Evolutionary conservation across 2,329 filamentous ascomycete species (phyloP).

Genomic region (Tolypocladium endophyticum): DNA sequence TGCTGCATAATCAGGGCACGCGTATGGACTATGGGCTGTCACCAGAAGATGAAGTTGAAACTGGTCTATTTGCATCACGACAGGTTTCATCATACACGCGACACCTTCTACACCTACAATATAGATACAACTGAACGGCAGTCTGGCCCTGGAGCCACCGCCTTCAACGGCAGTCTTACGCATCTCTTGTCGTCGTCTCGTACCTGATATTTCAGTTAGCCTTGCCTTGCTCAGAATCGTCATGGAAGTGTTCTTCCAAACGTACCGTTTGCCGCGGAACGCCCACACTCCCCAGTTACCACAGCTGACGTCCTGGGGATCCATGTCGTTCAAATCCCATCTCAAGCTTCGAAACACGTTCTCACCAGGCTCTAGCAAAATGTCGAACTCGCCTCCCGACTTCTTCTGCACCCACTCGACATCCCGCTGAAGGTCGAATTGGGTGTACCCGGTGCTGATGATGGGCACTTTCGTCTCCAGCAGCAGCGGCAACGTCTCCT

Average conservation of each 20-base stretch:
- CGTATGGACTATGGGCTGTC: not conserved
- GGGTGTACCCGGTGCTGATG: constrained; percentile 90
- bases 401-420: constrained; percentile 82
- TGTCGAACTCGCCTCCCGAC: constrained; percentile 80
- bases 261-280: constrained; percentile 91
- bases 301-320: constrained; percentile 86
- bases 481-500: constrained; percentile 76
- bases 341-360: constrained; percentile 87
- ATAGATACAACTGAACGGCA: constrained; percentile 1
- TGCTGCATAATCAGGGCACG: not conserved
- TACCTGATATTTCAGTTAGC: constrained; percentile 37
- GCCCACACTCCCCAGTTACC: constrained; percentile 98
- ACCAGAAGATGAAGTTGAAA: not conserved
- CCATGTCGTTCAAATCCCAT: constrained; percentile 95
- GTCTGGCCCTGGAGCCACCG: not conserved
- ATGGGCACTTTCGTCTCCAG: constrained; percentile 94
- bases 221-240: constrained; percentile 1
- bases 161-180: constrained; percentile 4
- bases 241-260: not conserved
- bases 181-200: constrained; percentile 49
- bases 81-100: not conserved
- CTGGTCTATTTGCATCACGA: not conserved
- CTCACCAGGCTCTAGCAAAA: constrained; percentile 84
- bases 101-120: constrained; percentile 2
- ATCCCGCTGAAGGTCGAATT: constrained; percentile 88